These are phyloP conservation scores for Calycina herbarum DNA, from an alignment of 2,329 filamentous ascomycete genomes.

Conservation along the genomic window DNA sequence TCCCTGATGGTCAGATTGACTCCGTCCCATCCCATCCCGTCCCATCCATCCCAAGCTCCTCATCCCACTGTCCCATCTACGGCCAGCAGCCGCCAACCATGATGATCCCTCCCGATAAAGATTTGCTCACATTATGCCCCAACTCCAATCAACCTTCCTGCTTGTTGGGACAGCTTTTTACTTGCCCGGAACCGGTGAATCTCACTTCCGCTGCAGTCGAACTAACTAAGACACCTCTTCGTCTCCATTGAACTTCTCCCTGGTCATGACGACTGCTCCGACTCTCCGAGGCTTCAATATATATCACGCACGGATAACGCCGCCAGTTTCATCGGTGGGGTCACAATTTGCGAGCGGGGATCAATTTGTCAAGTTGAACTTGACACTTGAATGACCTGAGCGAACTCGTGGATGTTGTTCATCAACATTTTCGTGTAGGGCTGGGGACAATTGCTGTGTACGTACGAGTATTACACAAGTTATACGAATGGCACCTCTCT, in stretches of 20 bases:
- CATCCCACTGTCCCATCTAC: background rate
- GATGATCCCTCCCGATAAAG: conserved; percentile 2
- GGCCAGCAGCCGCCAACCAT: conserved; percentile 3
- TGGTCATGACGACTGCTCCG: conserved; percentile 2
- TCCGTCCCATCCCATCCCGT: background rate
- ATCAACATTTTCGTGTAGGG: background rate
- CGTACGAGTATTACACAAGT: background rate
- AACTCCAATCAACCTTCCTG: conserved; percentile 6
- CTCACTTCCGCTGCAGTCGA: conserved; percentile 6
- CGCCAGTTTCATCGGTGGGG: conserved; percentile 1
- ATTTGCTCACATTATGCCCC: conserved; percentile 3
- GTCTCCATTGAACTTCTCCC: background rate
- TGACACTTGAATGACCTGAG: background rate
- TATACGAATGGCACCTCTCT: background rate
- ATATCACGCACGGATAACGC: background rate
- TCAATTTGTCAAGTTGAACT: background rate
- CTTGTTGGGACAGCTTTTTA: conserved; percentile 9
- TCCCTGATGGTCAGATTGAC: conserved; percentile 16
- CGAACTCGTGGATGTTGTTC: background rate
- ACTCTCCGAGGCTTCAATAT: background rate
- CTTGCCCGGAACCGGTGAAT: conserved; percentile 9
- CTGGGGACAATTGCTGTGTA: background rate
- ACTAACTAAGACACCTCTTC: background rate
- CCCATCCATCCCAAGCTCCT: too few relatives aligned
- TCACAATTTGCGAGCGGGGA: background rate